Evolutionary conservation across 257 asterid species (phyloP).

Genomic region (Lavandula angustifolia): DNA sequence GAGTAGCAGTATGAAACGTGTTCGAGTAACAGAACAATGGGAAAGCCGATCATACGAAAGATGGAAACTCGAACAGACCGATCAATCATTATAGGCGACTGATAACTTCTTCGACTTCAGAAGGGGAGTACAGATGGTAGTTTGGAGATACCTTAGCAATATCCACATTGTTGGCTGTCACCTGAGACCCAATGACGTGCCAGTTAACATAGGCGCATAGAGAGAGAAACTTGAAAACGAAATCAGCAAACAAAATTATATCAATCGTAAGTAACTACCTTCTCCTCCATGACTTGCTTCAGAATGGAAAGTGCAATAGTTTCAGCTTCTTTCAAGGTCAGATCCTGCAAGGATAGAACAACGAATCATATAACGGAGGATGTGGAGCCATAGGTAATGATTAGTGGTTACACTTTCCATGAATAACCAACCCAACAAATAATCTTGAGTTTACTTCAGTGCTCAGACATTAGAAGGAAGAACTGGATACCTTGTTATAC

Average conservation of each 20-base stretch:
- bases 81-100: constrained; percentile 52
- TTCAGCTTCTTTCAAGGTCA: constrained; percentile 80
- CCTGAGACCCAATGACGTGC: constrained; percentile 45
- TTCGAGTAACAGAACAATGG: constrained; percentile 6
- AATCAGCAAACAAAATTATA: neutral
- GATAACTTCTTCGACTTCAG: constrained; percentile 85
- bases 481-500: constrained; percentile 57
- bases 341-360: constrained; percentile 50
- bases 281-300: constrained; percentile 92
- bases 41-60: neutral
- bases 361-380: constrained; percentile 7
- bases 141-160: constrained; percentile 87
- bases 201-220: neutral
- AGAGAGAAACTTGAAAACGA: neutral
- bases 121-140: constrained; percentile 78
- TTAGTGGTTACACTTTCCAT: neutral
- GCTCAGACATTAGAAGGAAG: neutral
- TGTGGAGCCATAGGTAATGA: neutral
- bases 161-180: constrained; percentile 87
- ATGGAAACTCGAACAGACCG: constrained; percentile 17
- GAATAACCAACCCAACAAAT: neutral
- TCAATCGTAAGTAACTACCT: constrained; percentile 40
- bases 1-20: constrained; percentile 18
- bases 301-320: constrained; percentile 81
- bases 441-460: neutral